Base-by-base conservation (phyloP, 2,329 filamentous ascomycete species). In the Achaetomium macrosporum region DNA sequence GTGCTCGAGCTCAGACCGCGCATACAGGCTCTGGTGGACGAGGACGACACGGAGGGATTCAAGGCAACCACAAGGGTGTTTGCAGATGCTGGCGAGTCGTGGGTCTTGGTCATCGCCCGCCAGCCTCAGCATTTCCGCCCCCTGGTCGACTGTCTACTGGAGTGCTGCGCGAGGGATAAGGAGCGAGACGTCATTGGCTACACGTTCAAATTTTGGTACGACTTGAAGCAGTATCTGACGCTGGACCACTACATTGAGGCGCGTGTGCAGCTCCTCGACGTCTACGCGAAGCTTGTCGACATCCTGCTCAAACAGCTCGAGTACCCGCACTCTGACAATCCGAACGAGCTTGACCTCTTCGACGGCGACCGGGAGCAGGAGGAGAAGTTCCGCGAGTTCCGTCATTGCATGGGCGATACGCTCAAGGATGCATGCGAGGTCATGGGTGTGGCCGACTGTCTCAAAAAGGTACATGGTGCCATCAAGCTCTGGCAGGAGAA, bases 121-220 rank as follows among this genome's bases (percentile, higher is more conserved):
- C 78, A 96, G 63, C 90, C 93, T 0, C 69, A 73, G 13, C 83
- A 91, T 47, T 97, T 97, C 73, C 81, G 88, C 37, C 83, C 82
- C 11, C 76, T 99, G 5, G 92, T 99, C 11, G 90, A 96, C 64
- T 84, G 87, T 7, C 84, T 99, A 15, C 78, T 97, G n/a, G 91
- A 97, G 71, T 96, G 90, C 65, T 91, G 89, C 56, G 82, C 87
- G 11, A 81, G 87, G 60, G 93, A 99, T 68, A 84, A 84, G 66
- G 92, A 96, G 50, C 83, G 87, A 57, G 93, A 99, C 60, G 90
- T 91, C 5, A 90, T 99, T 58, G 88, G 90, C 50, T 84, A 93
- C 64, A 99, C 95, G 0, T 99, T 99, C 71, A 84, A 83, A 61
- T 97, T 99, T 73, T 99, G 93, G 93, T 97, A 95, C 67, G 93